Evolutionary conservation across 345 rosid species (phyloP).

Genomic region (Euphorbia pulcherrima): DNA sequence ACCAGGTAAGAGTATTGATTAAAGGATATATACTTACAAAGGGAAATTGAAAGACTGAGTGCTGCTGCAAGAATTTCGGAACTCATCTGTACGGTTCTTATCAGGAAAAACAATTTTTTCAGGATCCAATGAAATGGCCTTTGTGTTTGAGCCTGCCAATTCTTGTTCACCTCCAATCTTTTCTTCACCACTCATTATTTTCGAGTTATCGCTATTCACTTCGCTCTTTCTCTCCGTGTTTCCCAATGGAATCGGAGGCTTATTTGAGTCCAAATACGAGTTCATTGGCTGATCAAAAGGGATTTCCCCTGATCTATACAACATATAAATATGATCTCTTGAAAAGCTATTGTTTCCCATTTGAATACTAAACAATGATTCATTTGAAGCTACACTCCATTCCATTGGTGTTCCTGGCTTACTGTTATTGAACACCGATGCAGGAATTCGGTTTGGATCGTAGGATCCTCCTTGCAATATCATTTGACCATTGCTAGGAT

Average conservation of each 20-base stretch:
- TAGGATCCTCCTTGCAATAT: constrained; percentile 31
- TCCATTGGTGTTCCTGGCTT: constrained; percentile 46
- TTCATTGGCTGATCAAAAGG: constrained; percentile 3
- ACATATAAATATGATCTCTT: constrained; percentile 43
- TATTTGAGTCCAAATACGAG: not conserved
- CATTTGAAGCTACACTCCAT: constrained; percentile 88
- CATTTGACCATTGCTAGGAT: not conserved
- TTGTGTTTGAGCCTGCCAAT: not conserved
- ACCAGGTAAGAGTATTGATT: no score
- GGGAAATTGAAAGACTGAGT: constrained; percentile 65
- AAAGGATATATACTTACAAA: constrained; percentile 40
- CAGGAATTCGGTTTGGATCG: constrained; percentile 68
- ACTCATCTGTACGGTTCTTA: constrained; percentile 14
- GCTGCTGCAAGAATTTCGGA: constrained; percentile 38
- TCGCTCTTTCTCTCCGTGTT: constrained; percentile 10
- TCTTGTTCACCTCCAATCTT: not conserved
- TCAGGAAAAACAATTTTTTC: constrained; percentile 16
- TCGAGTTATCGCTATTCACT: not conserved
- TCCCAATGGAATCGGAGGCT: constrained; percentile 22
- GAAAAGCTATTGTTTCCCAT: constrained; percentile 53
- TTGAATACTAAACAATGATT: constrained; percentile 80
- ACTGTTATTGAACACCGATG: constrained; percentile 43
- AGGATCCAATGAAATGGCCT: not conserved
- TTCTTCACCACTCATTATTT: not conserved
- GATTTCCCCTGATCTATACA: constrained; percentile 53